Evolutionary conservation across 176 grass and related monocot genomes (phyloP).

Genomic region (Hyparrhenia diplandra): DNA sequence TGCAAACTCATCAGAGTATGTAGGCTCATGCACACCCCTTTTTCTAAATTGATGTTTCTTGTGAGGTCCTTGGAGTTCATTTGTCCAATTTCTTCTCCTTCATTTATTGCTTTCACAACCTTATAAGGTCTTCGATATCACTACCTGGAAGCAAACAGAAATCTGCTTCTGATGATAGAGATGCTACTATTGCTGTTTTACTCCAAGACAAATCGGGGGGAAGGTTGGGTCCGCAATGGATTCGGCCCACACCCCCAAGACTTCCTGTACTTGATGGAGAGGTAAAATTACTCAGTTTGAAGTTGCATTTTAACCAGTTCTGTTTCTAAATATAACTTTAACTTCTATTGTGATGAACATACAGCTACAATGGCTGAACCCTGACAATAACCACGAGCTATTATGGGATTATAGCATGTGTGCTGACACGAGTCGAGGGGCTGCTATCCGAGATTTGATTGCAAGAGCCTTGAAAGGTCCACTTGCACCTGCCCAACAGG

Average conservation of each 20-base stretch:
- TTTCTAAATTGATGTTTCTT: neutral
- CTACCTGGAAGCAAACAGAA: constrained; percentile 53
- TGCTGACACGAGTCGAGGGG: constrained; percentile 87
- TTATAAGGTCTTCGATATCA: constrained; percentile 47
- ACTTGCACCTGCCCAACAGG: constrained; percentile 89
- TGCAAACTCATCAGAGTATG: constrained; percentile 82
- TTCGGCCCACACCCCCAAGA: constrained; percentile 76
- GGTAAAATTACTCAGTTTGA: constrained; percentile 39
- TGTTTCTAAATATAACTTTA: constrained; percentile 22
- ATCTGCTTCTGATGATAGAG: constrained; percentile 53
- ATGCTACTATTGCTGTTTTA: constrained; percentile 53
- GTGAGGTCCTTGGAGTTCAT: neutral
- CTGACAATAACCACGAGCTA: constrained; percentile 92
- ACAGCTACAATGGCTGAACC: constrained; percentile 89
- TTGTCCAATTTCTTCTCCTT: neutral
- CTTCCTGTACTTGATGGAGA: constrained; percentile 89
- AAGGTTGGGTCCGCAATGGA: constrained; percentile 81
- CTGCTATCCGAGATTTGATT: constrained; percentile 90
- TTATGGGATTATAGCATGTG: constrained; percentile 99
- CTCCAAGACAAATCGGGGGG: constrained; percentile 56
- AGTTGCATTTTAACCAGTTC: constrained; percentile 15
- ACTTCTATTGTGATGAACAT: constrained; percentile 23
- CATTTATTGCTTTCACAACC: constrained; percentile 2
- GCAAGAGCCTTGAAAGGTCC: constrained; percentile 95
- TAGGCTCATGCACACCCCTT: constrained; percentile 20